A percentile compares a stretch with the other conserved stretches of the same genome.
Conservation (phyloP, 805 yeast species). For the Pichia pseudocactophila region DNA sequence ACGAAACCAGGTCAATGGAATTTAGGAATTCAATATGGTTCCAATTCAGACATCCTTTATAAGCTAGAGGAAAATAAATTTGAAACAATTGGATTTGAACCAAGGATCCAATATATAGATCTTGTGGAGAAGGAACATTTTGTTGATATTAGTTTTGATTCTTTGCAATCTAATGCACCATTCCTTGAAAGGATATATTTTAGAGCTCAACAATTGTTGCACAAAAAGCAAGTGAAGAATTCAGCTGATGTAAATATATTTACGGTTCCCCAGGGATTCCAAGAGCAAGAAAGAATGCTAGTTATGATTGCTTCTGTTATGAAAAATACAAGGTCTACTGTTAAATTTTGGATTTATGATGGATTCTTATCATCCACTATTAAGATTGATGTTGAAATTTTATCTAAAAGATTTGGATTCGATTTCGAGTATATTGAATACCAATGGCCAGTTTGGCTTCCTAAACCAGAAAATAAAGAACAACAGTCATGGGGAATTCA, state of each 20-base stretch:
- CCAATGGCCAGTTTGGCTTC: constrained; percentile 89
- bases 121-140: no score
- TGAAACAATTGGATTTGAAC: constrained; percentile 20
- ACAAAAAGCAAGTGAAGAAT: constrained; percentile 7
- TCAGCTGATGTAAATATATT: constrained; percentile 70
- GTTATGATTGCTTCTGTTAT: constrained; percentile 78
- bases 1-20: constrained; percentile 66
- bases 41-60: constrained; percentile 36
- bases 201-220: background rate
- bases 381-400: constrained; percentile 45
- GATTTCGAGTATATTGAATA: constrained; percentile 72
- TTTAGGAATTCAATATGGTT: constrained; percentile 35
- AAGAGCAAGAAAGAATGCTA: constrained; percentile 62
- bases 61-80: constrained; percentile 24
- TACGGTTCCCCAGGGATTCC: constrained; percentile 75
- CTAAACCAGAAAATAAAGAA: constrained; percentile 68
- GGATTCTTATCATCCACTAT: constrained; percentile 70
- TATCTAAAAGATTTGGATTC: constrained; percentile 53
- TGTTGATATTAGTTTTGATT: no score
- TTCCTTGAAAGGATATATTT: constrained; percentile 1
- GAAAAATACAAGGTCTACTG: constrained; percentile 51
- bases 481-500: constrained; percentile 85
- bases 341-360: constrained; percentile 82
- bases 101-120: no score
- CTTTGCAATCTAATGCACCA: background rate